Base-by-base conservation (phyloP, 257 asterid genomes). In the Solanum raphanifolium region DNA sequence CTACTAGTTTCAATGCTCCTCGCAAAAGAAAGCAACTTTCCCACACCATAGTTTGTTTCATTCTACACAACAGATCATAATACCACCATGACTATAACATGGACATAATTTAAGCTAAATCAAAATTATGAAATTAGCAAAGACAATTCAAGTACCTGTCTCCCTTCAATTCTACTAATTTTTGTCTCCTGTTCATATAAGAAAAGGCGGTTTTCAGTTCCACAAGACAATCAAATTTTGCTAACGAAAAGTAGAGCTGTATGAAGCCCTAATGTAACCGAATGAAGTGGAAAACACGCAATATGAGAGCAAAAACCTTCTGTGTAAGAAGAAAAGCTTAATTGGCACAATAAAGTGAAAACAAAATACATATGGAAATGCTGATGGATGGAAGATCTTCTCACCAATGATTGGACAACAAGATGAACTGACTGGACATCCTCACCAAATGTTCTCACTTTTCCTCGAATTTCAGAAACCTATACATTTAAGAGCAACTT, bases 331-430 rank as follows among this genome's bases (percentile, higher is more conserved):
- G 79, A 34, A 32, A 71, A 72, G 79, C 27, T 72, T 32, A 72
- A 32, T 72, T 11, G 69, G 82, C 55, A 79, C 41, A 46, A 23
- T 41, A 62, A 73, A 88, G 75, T 60, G 55, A 73, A 41, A 87
- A 62, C 32, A 73, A 86, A 65, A 89, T 85, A 46, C 84, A 85
- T 21, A 73, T 9, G 87, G 79, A 86, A 52, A 48, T 52, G 31
- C 41, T 48, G 86, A 81, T 43, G 65, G 8, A 31, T 23, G 27
- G 86, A 87, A 90, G 87, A 84, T 71, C 55, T 74, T 88, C 87
- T 92, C 86, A 97, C 99, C 99, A 96, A 94, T 62, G 94, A 88
- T 93, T 88, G 93, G 88, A 97, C 96, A 20, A 90, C 96, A 86
- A 91, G 92, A 86, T 92, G 96, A 68, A 97, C 96, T 71, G 95